phyloP scores from a whole-genome alignment of 768 basidiomycete genomes.

The Amylocystis lapponica region DNA sequence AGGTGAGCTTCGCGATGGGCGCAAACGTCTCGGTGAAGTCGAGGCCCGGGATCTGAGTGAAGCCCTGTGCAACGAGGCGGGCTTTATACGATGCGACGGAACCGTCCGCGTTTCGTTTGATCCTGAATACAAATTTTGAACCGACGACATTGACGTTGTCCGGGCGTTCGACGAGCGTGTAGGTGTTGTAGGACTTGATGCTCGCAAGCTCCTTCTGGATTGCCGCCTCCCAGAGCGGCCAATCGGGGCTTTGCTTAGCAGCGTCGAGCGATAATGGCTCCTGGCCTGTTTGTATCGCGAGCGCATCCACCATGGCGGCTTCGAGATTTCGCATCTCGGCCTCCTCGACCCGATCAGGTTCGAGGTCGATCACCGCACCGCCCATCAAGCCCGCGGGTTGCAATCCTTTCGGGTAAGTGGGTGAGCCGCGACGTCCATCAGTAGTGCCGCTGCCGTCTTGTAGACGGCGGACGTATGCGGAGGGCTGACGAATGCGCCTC shows the following conservation, averaged over 20 bases:
- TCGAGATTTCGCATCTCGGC: no score
- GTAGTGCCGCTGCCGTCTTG: no score
- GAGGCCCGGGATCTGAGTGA: constrained; percentile 23
- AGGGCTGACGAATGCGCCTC: no score
- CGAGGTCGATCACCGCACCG: no score
- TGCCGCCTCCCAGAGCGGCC: constrained; percentile 4
- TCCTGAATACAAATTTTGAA: constrained; percentile 19
- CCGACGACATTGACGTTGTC: constrained; percentile 8
- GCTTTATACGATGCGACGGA: constrained; percentile 16
- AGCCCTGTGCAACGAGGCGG: constrained; percentile 30
- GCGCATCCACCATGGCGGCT: no score
- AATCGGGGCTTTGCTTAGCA: constrained; percentile 4
- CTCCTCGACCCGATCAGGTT: no score
- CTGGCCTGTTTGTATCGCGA: no score
- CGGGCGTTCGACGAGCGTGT: constrained; percentile 4
- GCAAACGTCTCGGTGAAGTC: constrained; percentile 20
- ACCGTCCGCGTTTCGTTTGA: constrained; percentile 18
- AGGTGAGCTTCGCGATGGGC: not conserved
- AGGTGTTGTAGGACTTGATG: constrained; percentile 5
- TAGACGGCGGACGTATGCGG: no score
- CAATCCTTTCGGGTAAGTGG: no score
- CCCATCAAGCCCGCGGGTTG: no score
- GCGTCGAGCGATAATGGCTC: constrained; percentile 1
- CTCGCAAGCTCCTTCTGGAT: constrained; percentile 8
- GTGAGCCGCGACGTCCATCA: no score